Conservation (phyloP, 495 filamentous ascomycete genomes). For the Tuber calosporum region DNA sequence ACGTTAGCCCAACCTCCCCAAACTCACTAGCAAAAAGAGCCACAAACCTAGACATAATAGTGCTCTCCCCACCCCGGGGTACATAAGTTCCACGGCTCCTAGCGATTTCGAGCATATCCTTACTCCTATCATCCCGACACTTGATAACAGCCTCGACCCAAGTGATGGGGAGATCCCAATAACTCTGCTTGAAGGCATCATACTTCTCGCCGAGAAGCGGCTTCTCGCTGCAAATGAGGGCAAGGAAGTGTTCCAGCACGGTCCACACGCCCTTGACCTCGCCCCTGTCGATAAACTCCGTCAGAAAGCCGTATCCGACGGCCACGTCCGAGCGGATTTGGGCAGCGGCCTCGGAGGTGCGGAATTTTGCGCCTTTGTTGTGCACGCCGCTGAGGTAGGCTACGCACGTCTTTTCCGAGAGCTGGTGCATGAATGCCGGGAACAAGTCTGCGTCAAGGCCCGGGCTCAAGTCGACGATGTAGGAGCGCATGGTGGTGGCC, state of each 20-base stretch:
- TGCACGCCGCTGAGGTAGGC: slow-evolving; percentile 77
- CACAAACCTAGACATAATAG: slow-evolving; percentile 41
- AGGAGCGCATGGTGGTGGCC: slow-evolving; percentile 87
- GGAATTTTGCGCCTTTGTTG: slow-evolving; percentile 87
- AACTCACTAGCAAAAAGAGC: background rate
- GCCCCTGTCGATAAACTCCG: slow-evolving; percentile 42
- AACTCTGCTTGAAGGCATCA: slow-evolving; percentile 70
- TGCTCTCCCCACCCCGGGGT: slow-evolving; percentile 33
- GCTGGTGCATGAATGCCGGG: slow-evolving; percentile 63
- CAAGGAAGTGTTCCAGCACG: slow-evolving; percentile 71
- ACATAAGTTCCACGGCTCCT: slow-evolving; percentile 74
- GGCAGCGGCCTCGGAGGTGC: slow-evolving; percentile 41
- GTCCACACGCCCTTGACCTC: slow-evolving; percentile 84
- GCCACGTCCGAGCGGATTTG: slow-evolving; percentile 40
- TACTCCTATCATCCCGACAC: slow-evolving; percentile 84
- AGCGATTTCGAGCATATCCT: slow-evolving; percentile 75
- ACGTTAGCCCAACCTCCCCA: background rate
- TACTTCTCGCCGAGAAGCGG: slow-evolving; percentile 64
- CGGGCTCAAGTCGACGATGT: slow-evolving; percentile 73
- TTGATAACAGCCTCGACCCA: slow-evolving; percentile 95
- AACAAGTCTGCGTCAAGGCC: slow-evolving; percentile 73
- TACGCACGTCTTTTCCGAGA: slow-evolving; percentile 80
- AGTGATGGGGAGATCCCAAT: slow-evolving; percentile 89
- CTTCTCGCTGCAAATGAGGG: slow-evolving; percentile 70
- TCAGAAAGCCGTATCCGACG: slow-evolving; percentile 38